Evolutionary conservation across 768 basidiomycete genomes (phyloP), one percentile per base, ranked within the genome.

Genomic region (Macrolepiota albuminosa): DNA sequence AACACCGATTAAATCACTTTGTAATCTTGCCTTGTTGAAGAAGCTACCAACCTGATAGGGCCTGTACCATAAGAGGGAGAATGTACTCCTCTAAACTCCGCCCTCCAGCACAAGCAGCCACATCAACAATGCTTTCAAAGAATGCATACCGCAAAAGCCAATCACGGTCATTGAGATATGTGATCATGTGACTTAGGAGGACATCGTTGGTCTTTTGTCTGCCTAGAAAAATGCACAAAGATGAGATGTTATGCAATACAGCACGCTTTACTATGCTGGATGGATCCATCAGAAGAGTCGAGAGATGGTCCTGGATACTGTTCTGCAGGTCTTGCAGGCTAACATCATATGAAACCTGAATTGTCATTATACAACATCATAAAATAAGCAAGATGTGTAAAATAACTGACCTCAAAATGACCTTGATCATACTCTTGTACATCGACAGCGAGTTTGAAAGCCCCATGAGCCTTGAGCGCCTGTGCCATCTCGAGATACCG

Each of bases 61-160:
- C 94, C 66, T 98, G 95, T 4, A 94, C 84, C 93, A 98, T 95
- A 60, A 99, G 72, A 0, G 97, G 97, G n/a, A 97, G 70, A 55
- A 98, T 96, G 66, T 98, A 98, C 66, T 98, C 95, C 68, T 98
- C 97, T 66, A 98, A 69, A 64, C 93, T 95, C 59, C 88, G 78
- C 34, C 91, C 89, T 1, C 95, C 95, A 3, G 95, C 93, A 74
- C 93, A 96, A 0, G 91, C 91, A 6, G 95, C 95, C 1, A 99
- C 94, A 61, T 93, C 95, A 21, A 98, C 93, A 33, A 97, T 93
- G 61, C 91, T 91, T 69, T 96, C 95, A 67, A 98, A 97, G 72
- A 98, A 99, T 0, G 92, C 91, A 67, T 87, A 85, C 2, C 97
- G 83, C 54, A 98, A 73, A 16, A 89, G 73, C 96, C 97, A 98